These are phyloP conservation scores for Diaporthe sp. DNA, from an alignment of 2,329 filamentous ascomycete genomes.

Conservation along the genomic window DNA sequence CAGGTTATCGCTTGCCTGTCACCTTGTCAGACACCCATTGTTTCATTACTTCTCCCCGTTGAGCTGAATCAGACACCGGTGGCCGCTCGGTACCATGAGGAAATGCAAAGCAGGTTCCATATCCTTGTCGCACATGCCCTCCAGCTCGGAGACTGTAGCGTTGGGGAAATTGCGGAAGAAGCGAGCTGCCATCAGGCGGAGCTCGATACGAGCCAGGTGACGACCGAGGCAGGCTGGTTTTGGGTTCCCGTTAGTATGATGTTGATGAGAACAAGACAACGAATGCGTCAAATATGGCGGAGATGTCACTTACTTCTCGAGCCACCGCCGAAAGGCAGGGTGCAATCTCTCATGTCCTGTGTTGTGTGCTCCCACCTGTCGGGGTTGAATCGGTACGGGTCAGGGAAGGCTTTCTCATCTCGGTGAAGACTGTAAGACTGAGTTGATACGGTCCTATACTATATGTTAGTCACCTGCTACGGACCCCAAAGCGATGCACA, in stretches of 20 bases:
- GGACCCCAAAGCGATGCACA: background rate
- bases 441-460: conserved; percentile 45
- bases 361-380: conserved; percentile 50
- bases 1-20: too few relatives aligned
- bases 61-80: conserved; percentile 43
- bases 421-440: conserved; percentile 60
- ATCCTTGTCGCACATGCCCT: conserved; percentile 45
- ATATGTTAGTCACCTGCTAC: background rate
- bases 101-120: conserved; percentile 44
- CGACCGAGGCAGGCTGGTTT: conserved; percentile 60
- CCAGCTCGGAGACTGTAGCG: conserved; percentile 40
- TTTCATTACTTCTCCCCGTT: background rate
- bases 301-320: conserved; percentile 39
- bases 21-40: background rate
- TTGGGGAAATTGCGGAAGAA: conserved; percentile 56
- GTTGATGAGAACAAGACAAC: background rate
- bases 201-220: conserved; percentile 65
- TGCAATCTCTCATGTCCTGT: conserved; percentile 41
- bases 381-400: conserved; percentile 50
- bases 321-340: conserved; percentile 44
- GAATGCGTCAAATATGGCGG: background rate
- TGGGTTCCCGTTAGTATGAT: background rate
- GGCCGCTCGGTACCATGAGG: conserved; percentile 40
- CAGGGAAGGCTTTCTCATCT: conserved; percentile 50
- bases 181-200: conserved; percentile 58